phyloP scores from a whole-genome alignment of 176 grass and related monocot species.

The Dactylis glomerata region DNA sequence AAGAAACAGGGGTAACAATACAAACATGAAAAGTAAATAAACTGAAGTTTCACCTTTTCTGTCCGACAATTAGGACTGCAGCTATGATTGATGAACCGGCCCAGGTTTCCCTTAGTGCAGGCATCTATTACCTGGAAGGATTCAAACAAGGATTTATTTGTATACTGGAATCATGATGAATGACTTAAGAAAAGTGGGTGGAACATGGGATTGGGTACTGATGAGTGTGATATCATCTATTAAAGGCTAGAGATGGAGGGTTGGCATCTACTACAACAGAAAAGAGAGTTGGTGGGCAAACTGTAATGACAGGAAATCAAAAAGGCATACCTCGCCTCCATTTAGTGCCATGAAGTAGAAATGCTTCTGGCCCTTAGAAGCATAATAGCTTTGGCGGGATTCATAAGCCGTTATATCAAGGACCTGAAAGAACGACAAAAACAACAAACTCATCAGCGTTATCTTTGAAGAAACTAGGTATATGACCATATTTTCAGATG shows the following conservation, averaged over 20 bases:
- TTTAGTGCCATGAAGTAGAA: conserved; percentile 99
- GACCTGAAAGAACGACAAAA: conserved; percentile 51
- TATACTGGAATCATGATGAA: conserved; percentile 3
- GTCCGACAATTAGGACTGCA: conserved; percentile 97
- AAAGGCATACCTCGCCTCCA: conserved; percentile 87
- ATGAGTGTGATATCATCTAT: not conserved
- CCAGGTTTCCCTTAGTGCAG: conserved; percentile 95
- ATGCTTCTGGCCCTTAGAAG: conserved; percentile 92
- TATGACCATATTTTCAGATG: not conserved
- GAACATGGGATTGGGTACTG: not conserved
- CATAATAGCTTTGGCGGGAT: conserved; percentile 83
- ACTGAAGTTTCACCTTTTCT: conserved; percentile 72
- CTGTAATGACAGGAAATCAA: conserved; percentile 11
- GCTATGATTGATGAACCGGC: conserved; percentile 98
- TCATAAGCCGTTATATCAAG: conserved; percentile 89
- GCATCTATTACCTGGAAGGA: conserved; percentile 90
- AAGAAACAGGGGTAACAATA: conserved; percentile 12
- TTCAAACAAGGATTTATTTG: conserved; percentile 25
- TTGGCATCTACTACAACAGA: not conserved
- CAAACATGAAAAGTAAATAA: conserved; percentile 20
- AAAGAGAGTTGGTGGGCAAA: not conserved
- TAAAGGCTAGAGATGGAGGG: not conserved
- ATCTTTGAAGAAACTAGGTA: not conserved
- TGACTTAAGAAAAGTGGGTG: conserved; percentile 13
- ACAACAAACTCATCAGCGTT: conserved; percentile 3